A percentile compares a stretch with the other conserved stretches of the same genome.
These are phyloP conservation scores for Ophiostoma novo-ulmi DNA, from an alignment of 2,329 filamentous ascomycete species.

Conservation along the genomic window DNA sequence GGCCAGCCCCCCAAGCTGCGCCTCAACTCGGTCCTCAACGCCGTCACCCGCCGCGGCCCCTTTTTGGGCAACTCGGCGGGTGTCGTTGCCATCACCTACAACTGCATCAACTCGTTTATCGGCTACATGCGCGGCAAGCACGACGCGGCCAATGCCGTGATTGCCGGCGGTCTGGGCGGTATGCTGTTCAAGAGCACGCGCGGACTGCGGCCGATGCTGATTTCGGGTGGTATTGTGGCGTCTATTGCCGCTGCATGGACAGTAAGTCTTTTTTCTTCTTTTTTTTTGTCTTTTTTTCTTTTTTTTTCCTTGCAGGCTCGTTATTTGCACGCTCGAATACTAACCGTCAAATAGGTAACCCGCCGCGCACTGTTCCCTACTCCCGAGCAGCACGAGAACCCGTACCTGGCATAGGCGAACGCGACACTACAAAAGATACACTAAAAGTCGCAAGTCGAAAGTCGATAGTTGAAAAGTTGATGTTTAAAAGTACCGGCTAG, in stretches of 20 bases:
- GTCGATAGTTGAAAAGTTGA: not conserved
- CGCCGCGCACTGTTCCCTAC: slow-evolving; percentile 31
- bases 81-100: slow-evolving; percentile 94
- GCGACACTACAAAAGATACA: too few relatives aligned
- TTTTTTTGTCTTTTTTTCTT: not conserved
- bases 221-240: slow-evolving; percentile 85
- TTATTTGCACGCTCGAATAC: not conserved
- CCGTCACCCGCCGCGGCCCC: slow-evolving; percentile 84
- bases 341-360: slow-evolving; percentile 24
- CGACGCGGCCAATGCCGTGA: slow-evolving; percentile 82
- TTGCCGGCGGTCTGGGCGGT: slow-evolving; percentile 79
- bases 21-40: slow-evolving; percentile 91
- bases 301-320: not conserved
- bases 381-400: slow-evolving; percentile 16
- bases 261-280: slow-evolving; percentile 52
- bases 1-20: slow-evolving; percentile 80
- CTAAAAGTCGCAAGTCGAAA: too few relatives aligned
- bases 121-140: slow-evolving; percentile 78
- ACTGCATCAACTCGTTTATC: slow-evolving; percentile 80
- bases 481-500: too few relatives aligned
- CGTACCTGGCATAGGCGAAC: not conserved
- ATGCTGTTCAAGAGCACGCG: slow-evolving; percentile 96
- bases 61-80: slow-evolving; percentile 95
- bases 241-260: slow-evolving; percentile 82
- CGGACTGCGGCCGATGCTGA: slow-evolving; percentile 85